Base-by-base conservation (phyloP, 1,284 basidiomycete species). In the Cutaneotrichosporon spelunceum region DNA sequence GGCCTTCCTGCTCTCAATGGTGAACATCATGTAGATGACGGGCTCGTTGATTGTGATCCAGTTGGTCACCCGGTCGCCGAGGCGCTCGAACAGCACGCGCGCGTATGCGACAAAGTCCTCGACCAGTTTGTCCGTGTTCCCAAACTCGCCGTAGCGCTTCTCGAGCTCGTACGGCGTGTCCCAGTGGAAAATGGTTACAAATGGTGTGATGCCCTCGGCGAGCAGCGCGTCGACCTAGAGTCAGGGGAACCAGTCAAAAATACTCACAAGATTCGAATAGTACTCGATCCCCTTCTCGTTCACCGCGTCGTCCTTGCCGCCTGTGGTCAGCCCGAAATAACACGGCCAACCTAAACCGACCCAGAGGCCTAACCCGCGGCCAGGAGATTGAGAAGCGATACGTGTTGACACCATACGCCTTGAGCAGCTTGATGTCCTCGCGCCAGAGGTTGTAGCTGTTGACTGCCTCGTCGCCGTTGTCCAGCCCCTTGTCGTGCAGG, bases 41-140 rank as follows among this genome's bases (percentile, higher is more conserved):
- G 68, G 68, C 68, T 78, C 76, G 64, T 78, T 78, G 66, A 75
- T 67, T 6, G 76, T 78, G 62, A 77, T 72, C 88, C 88, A 89
- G 72, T 87, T 80, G 73, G 88, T 87, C 63, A 89, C 87, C 44
- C 87, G 81, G 73, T 88, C 87, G 10, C 88, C 88, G 66, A 87
- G 87, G 5, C 84, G 81, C 59, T 86, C 81, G 72, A 90, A 90
- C 72, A 86, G 86, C 23, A 87, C 76, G 82, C 86, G 80, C 10
- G 87, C 84, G 70, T 86, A 90, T 65, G 82, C 80, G 30, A 82
- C 82, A 68, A 83, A 89, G 73, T 89, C 88, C 39, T 82, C 76
- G 10, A 86, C 80, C 56, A 72, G 57, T n/a, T 65, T 61, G 2
- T 62, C 56, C 23, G 45, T 9, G 48, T 59, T 50, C 14, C 53